Evolutionary conservation across 495 filamentous ascomycete genomes (phyloP).

Genomic region (Astrothelium subdiscretum): DNA sequence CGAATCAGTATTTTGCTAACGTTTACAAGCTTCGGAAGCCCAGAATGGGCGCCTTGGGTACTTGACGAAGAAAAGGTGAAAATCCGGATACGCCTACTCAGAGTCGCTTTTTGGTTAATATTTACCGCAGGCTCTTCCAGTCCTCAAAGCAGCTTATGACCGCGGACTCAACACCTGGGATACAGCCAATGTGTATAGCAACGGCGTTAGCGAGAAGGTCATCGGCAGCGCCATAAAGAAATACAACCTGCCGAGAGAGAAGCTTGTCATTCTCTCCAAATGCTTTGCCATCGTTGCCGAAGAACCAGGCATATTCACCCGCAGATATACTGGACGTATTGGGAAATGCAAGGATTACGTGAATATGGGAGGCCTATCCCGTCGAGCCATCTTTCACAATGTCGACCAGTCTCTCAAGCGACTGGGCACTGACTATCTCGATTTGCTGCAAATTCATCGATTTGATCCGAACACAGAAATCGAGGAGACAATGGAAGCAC

Average conservation of each 20-base stretch:
- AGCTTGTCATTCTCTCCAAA: conserved; percentile 37
- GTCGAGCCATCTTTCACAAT: conserved; percentile 49
- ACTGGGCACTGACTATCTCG: conserved; percentile 56
- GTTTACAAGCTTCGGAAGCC: conserved; percentile 27
- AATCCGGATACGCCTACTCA: neutral
- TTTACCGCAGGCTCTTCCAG: conserved; percentile 14
- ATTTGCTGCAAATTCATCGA: conserved; percentile 68
- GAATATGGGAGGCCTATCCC: conserved; percentile 28
- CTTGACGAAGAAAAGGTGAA: conserved; percentile 31
- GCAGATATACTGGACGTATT: conserved; percentile 24
- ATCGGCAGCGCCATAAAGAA: conserved; percentile 39
- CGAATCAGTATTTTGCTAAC: conserved; percentile 5
- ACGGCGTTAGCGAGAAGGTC: conserved; percentile 34
- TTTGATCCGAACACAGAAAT: conserved; percentile 43
- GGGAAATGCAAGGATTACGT: conserved; percentile 33
- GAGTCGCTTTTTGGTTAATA: neutral
- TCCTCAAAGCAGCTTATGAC: conserved; percentile 39
- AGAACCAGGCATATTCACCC: conserved; percentile 20
- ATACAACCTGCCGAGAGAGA: conserved; percentile 34
- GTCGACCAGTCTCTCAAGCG: conserved; percentile 56
- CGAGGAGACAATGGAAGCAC: conserved; percentile 61
- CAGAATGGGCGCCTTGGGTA: conserved; percentile 33
- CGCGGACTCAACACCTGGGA: conserved; percentile 30
- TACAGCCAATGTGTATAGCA: conserved; percentile 36
- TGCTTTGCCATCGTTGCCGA: conserved; percentile 30